Conservation (phyloP, 352 stramenopile species). For the Vaucheria bursata region DNA sequence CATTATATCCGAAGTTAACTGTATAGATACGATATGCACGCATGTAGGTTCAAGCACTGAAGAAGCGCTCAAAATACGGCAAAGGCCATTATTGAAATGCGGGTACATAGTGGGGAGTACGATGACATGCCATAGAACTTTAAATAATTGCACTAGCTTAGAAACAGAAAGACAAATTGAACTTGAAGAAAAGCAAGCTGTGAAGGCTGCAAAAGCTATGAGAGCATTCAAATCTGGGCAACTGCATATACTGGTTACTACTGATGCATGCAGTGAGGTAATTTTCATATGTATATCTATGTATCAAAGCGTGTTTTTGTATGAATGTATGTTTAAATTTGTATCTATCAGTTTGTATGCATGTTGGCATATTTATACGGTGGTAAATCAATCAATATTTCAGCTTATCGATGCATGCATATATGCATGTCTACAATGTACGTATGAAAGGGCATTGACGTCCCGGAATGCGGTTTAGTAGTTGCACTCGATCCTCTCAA, state of each 20-base stretch:
- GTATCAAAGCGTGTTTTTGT: too few relatives aligned
- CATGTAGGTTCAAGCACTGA: not conserved
- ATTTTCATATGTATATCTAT: not conserved
- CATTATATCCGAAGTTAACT: too few relatives aligned
- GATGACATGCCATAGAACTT: not conserved
- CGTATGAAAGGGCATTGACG: conserved; percentile 39
- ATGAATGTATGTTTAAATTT: not conserved
- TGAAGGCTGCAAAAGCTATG: not conserved
- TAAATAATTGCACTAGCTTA: not conserved
- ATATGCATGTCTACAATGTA: too few relatives aligned
- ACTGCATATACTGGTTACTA: conserved; percentile 41
- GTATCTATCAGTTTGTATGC: not conserved
- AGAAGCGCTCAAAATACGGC: not conserved
- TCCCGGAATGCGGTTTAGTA: conserved; percentile 47
- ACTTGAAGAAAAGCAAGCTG: not conserved
- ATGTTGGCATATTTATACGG: not conserved
- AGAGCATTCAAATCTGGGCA: conserved; percentile 9
- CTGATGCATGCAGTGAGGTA: conserved; percentile 41
- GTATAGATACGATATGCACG: too few relatives aligned
- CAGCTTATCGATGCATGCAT: too few relatives aligned
- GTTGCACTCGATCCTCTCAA: conserved; percentile 47
- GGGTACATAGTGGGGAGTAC: not conserved
- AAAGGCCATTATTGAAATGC: not conserved
- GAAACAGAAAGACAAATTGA: not conserved
- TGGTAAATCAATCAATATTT: too few relatives aligned